These are phyloP conservation scores for Aspergillus piperis DNA, from an alignment of 2,329 filamentous ascomycete genomes.

Conservation along the genomic window DNA sequence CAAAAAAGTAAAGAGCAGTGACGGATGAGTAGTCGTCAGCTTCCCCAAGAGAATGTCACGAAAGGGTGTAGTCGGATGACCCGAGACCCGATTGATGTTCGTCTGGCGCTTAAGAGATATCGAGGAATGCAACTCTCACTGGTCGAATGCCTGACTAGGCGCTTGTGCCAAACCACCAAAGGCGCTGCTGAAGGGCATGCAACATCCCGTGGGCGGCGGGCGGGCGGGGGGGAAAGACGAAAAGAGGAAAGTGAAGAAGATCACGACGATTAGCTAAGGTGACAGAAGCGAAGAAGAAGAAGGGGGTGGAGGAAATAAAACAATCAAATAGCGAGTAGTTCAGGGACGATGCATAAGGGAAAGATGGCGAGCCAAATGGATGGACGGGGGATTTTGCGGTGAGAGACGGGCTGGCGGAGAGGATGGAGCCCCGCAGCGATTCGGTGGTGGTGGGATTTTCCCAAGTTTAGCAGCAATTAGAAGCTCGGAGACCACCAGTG, in stretches of 20 bases:
- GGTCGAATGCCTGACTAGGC: conserved; percentile 27
- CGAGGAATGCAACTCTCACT: conserved; percentile 26
- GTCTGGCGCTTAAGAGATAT: conserved; percentile 36
- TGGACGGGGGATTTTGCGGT: conserved; percentile 22
- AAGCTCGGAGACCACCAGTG: conserved; percentile 23
- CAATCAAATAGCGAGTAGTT: neutral
- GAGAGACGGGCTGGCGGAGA: conserved; percentile 17
- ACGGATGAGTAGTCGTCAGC: neutral
- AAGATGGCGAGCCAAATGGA: conserved; percentile 9
- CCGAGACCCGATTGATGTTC: conserved; percentile 13
- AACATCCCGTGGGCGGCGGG: conserved; percentile 26
- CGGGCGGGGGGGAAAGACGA: conserved; percentile 6
- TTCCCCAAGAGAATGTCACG: conserved; percentile 1
- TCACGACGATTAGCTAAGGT: conserved; percentile 2
- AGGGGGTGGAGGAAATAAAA: neutral
- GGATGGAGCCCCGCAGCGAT: conserved; percentile 20
- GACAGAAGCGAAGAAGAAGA: neutral
- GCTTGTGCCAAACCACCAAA: conserved; percentile 32
- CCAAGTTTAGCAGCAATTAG: conserved; percentile 9
- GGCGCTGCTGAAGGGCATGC: conserved; percentile 24
- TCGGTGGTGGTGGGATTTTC: conserved; percentile 5
- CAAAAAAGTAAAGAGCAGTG: conserved; percentile 4
- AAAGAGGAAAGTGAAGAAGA: conserved; percentile 6
- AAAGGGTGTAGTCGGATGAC: conserved; percentile 4
- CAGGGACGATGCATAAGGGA: conserved; percentile 21